phyloP scores from a whole-genome alignment of 345 rosid genomes.

The Lepidium africanum region DNA sequence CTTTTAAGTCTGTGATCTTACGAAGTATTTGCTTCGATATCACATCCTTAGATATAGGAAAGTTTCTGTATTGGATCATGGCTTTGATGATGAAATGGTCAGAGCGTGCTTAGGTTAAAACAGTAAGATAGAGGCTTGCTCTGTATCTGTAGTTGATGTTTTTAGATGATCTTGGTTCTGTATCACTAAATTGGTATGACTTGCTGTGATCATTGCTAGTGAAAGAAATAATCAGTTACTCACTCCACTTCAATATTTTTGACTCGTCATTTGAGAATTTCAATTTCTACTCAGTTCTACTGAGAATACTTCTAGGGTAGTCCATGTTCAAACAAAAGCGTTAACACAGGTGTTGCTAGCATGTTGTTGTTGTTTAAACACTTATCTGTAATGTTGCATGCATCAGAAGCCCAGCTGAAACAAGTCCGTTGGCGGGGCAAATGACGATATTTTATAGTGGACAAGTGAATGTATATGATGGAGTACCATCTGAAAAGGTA shows the following conservation, averaged over 20 bases:
- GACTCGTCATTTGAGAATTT: not conserved
- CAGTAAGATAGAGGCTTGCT: not conserved
- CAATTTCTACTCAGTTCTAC: not conserved
- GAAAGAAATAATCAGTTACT: not conserved
- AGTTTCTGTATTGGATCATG: not conserved
- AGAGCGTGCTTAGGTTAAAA: not conserved
- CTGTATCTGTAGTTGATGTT: not conserved
- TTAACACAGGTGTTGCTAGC: not conserved
- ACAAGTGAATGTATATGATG: constrained; percentile 83
- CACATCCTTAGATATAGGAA: not conserved
- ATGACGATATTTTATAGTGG: constrained; percentile 95
- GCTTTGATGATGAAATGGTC: not conserved
- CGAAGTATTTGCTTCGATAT: not conserved
- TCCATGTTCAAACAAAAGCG: not conserved
- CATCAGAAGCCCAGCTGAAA: constrained; percentile 44
- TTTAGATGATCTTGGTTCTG: not conserved
- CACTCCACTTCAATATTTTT: not conserved
- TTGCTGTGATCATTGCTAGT: not conserved
- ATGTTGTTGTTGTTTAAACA: constrained; percentile 4
- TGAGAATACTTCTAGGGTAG: not conserved
- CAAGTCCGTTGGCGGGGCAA: constrained; percentile 43
- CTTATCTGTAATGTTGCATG: constrained; percentile 23
- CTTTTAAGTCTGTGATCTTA: not conserved
- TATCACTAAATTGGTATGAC: not conserved
- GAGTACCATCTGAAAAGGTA: constrained; percentile 86